phyloP scores from a whole-genome alignment of 305 asterid genomes.

The Solanum aculeatissimum region DNA sequence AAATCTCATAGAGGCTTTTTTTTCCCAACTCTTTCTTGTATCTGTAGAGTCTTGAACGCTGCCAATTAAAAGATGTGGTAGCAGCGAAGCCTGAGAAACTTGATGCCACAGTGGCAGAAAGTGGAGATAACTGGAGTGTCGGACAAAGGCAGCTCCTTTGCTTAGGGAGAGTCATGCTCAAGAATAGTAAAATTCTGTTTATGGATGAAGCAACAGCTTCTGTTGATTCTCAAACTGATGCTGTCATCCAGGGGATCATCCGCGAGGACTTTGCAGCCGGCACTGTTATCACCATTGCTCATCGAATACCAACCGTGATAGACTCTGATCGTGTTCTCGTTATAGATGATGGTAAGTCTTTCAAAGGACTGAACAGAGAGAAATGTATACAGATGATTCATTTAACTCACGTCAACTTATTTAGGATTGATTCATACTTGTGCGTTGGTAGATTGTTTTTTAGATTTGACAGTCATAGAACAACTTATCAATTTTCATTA shows the following conservation, averaged over 20 bases:
- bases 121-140: slow-evolving; percentile 69
- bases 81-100: slow-evolving; percentile 50
- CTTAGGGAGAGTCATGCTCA: slow-evolving; percentile 52
- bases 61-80: slow-evolving; percentile 65
- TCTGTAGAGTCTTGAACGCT: slow-evolving; percentile 53
- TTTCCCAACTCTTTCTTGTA: neutral
- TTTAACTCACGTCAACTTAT: neutral
- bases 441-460: neutral
- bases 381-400: neutral
- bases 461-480: neutral
- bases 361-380: neutral
- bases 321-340: slow-evolving; percentile 46
- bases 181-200: slow-evolving; percentile 28
- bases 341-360: slow-evolving; percentile 32
- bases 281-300: slow-evolving; percentile 50
- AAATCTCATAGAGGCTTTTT: neutral
- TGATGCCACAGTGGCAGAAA: slow-evolving; percentile 45
- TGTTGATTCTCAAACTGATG: slow-evolving; percentile 52
- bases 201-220: slow-evolving; percentile 76
- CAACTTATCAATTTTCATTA: too few species aligned
- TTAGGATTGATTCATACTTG: neutral
- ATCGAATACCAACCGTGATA: slow-evolving; percentile 50
- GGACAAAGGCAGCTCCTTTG: slow-evolving; percentile 66
- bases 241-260: slow-evolving; percentile 35
- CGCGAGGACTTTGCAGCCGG: slow-evolving; percentile 42